Evolutionary conservation across 2,329 filamentous ascomycete species (phyloP), one percentile per base, ranked within the genome.

Genomic region (Botryotinia globosa): DNA sequence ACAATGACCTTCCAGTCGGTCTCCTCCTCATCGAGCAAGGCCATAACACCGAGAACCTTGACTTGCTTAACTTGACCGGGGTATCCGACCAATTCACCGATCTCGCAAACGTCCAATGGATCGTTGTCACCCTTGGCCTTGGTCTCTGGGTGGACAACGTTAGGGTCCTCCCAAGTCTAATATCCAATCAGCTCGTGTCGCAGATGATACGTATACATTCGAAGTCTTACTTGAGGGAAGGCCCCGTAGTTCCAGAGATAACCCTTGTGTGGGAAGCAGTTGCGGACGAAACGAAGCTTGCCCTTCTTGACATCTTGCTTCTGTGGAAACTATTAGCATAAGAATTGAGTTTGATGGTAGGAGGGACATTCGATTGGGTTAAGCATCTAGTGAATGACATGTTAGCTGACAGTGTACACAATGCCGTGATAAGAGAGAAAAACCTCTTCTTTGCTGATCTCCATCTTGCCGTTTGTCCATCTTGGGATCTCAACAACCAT

Each of bases 1-100:
- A 98, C 96, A 80, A 99, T 98, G 87, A 99, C 94, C 91, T 99
- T 99, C 96, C 96, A 99, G 90, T 99, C 96, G 77, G 96, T 99
- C 91, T 99, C 96, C 85, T 97, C 96, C 90, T 99, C 96, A 81
- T 99, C 96, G 77, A 99, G 93, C 78, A 99, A 90, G 79, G 96
- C 96, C 96, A 99, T 99, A 83, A 98, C 94, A 85, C 96, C 96
- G 77, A 99, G 92, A 76, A 98, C 93, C 92, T 98, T 99, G 90
- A 99, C 96, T 87, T 98, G 96, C 90, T 98, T 99, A 85, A 99
- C 87, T 87, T 99, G 95, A 80, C 96, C 96, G 75, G 91, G 89
- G 88, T 97, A 97, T 84, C 93, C 94, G 81, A 99, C 96, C 74
- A 97, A 90, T 90, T 99, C 96, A 81, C 96, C 96, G 80, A 99